Evolutionary conservation across 164 flowering plant genomes (phyloP).

Genomic region (Echeveria elegans): DNA sequence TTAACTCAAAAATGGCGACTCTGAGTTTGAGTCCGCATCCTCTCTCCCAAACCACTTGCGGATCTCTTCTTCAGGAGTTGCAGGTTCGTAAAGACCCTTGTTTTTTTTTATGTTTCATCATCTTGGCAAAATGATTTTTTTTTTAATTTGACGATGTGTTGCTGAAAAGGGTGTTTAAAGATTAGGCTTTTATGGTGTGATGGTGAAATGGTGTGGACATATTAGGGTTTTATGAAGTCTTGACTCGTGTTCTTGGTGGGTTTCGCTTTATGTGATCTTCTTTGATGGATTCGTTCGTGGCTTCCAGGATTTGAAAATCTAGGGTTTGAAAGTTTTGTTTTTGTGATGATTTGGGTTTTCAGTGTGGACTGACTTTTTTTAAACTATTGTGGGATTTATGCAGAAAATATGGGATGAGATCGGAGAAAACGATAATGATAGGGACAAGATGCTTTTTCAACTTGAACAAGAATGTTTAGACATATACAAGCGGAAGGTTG

Average conservation of each 20-base stretch:
- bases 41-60: conserved; percentile 47
- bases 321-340: background rate
- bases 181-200: background rate
- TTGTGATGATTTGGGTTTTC: background rate
- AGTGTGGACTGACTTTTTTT: background rate
- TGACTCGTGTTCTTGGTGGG: background rate
- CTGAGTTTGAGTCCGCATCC: background rate
- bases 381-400: background rate
- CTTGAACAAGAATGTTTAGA: conserved; percentile 82
- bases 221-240: background rate
- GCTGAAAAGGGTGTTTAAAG: background rate
- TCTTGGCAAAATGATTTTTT: too few relatives aligned
- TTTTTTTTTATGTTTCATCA: background rate
- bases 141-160: too few relatives aligned
- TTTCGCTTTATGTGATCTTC: background rate
- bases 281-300: background rate
- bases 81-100: background rate
- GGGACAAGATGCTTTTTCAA: conserved; percentile 69
- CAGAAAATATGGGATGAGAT: conserved; percentile 83
- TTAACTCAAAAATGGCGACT: background rate
- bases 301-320: background rate
- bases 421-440: conserved; percentile 65
- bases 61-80: conserved; percentile 35
- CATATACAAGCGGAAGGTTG: conserved; percentile 63
- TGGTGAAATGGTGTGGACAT: background rate